phyloP scores from a whole-genome alignment of 768 basidiomycete species.

The Lactifluus subvellereus region DNA sequence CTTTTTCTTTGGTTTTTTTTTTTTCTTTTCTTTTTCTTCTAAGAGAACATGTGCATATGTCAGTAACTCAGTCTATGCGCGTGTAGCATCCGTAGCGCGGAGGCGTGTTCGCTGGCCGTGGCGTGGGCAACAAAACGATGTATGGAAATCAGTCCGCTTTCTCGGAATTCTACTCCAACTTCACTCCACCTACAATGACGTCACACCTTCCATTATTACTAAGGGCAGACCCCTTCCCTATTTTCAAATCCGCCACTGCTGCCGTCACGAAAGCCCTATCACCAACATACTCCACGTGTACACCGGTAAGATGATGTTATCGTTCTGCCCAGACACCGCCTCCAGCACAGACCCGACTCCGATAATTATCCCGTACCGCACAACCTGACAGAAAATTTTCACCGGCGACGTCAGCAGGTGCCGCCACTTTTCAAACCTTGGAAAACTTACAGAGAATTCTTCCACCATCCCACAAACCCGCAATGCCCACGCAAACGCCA shows the following conservation, averaged over 20 bases:
- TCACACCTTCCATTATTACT: not conserved
- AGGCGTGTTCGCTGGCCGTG: not conserved
- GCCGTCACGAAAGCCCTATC: conserved; percentile 3
- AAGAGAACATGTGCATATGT: not conserved
- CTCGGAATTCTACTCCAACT: conserved; percentile 1
- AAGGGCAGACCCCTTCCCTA: not conserved
- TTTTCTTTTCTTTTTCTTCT: not conserved
- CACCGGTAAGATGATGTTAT: conserved; percentile 93
- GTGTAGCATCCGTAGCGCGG: no score
- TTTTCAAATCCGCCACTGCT: not conserved
- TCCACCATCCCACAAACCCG: conserved; percentile 66
- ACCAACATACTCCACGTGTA: conserved; percentile 85
- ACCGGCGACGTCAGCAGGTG: conserved; percentile 19
- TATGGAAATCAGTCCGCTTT: not conserved
- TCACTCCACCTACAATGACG: conserved; percentile 9
- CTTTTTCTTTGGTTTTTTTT: not conserved
- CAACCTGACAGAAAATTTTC: conserved; percentile 39
- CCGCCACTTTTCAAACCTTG: not conserved
- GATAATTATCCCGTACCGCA: conserved; percentile 59
- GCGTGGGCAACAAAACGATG: conserved; percentile 6
- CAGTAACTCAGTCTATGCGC: no score
- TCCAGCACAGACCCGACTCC: conserved; percentile 72
- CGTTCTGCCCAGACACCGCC: conserved; percentile 92
- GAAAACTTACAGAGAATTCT: conserved; percentile 62
- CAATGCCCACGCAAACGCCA: conserved; percentile 62